phyloP scores from a whole-genome alignment of 768 basidiomycete genomes.

The Russula lepida region DNA sequence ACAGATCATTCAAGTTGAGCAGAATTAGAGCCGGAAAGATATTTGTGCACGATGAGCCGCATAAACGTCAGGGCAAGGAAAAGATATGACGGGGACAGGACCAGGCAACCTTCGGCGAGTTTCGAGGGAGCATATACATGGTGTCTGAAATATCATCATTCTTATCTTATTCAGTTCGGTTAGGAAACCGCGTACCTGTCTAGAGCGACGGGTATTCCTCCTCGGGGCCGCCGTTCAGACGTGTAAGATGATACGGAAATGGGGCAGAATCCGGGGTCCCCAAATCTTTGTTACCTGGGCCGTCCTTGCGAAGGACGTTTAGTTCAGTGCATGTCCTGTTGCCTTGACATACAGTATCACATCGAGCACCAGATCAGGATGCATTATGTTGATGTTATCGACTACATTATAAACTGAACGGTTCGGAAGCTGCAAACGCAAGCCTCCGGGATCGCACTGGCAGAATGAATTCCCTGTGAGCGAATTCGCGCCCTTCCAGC shows the following conservation, averaged over 20 bases:
- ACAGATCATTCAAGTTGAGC: slow-evolving; percentile 39
- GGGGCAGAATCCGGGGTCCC: slow-evolving; percentile 28
- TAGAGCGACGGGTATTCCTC: slow-evolving; percentile 38
- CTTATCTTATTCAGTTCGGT: background rate
- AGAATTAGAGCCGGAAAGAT: slow-evolving; percentile 52
- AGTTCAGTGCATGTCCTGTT: background rate
- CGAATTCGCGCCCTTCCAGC: background rate
- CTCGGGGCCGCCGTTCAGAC: slow-evolving; percentile 60
- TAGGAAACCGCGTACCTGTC: slow-evolving; percentile 43
- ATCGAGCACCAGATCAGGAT: background rate
- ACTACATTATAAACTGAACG: background rate
- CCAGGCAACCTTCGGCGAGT: slow-evolving; percentile 47
- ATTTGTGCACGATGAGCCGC: too few relatives aligned
- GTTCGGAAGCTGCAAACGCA: background rate
- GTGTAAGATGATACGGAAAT: slow-evolving; percentile 47
- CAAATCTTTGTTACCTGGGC: slow-evolving; percentile 45
- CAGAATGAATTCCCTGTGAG: background rate
- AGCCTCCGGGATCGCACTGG: background rate
- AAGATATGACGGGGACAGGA: slow-evolving; percentile 60
- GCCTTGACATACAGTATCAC: background rate
- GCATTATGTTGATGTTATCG: background rate
- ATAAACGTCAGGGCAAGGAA: slow-evolving; percentile 60
- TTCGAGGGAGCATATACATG: too few relatives aligned
- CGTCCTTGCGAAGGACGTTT: background rate
- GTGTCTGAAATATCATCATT: slow-evolving; percentile 35